Percentiles rank a stretch among this genome's conserved stretches.
Conservation (phyloP, 352 stramenopile species). For the Lagenidium sp. region DNA sequence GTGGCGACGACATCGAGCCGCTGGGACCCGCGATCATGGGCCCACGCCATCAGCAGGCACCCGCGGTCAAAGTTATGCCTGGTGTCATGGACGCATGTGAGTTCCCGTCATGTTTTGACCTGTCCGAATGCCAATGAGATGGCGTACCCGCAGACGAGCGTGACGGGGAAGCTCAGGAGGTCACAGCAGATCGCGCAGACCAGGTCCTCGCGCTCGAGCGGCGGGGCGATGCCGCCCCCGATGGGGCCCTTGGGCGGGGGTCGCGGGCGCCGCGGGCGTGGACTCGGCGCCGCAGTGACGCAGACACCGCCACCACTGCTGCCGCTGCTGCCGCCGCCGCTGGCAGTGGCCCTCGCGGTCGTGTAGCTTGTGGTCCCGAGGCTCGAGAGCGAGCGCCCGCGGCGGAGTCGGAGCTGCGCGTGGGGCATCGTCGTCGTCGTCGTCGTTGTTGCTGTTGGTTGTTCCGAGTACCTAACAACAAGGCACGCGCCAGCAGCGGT, state of each 20-base stretch:
- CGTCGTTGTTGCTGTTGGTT: no score
- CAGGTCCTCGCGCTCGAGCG: constrained; percentile 31
- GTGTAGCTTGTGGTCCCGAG: no score
- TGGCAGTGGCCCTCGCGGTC: no score
- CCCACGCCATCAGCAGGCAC: constrained; percentile 62
- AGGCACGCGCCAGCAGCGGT: not conserved
- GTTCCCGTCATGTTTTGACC: not conserved
- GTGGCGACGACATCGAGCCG: constrained; percentile 3
- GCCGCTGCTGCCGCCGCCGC: constrained; percentile 2
- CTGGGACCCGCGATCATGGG: constrained; percentile 16
- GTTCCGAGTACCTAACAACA: not conserved
- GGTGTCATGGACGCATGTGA: not conserved
- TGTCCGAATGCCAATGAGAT: not conserved
- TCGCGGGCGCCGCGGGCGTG: no score
- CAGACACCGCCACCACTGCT: constrained; percentile 41
- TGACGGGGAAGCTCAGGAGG: constrained; percentile 63
- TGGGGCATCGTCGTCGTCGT: no score
- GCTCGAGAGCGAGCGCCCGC: no score
- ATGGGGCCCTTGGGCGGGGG: not conserved
- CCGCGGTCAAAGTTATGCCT: constrained; percentile 83
- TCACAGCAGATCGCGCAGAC: constrained; percentile 76
- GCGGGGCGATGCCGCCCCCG: not conserved
- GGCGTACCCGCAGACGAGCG: constrained; percentile 53
- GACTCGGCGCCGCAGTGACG: no score
- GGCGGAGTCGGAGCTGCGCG: no score